Evolutionary conservation across 805 yeast species (phyloP).

Genomic region (Cyberlindnera nakhonratchasimensis): DNA sequence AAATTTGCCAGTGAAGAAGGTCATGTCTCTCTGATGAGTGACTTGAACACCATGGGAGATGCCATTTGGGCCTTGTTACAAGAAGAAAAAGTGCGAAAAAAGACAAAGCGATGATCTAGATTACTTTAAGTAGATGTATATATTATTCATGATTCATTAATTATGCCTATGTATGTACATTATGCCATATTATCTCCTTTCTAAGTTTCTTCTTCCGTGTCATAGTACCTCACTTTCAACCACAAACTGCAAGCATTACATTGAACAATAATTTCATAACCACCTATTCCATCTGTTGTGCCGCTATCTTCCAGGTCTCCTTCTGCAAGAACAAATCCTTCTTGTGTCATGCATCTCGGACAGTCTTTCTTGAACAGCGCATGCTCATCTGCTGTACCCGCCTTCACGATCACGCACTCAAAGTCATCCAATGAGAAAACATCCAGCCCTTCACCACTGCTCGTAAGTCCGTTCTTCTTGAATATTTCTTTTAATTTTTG

Average conservation of each 20-base stretch:
- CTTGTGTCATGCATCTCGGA: constrained; percentile 56
- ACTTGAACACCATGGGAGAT: constrained; percentile 63
- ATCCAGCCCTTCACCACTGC: constrained; percentile 68
- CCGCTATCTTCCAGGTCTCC: constrained; percentile 54
- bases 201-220: constrained; percentile 29
- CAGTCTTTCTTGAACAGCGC: constrained; percentile 51
- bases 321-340: constrained; percentile 61
- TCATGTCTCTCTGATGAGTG: constrained; percentile 78
- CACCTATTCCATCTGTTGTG: constrained; percentile 43
- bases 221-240: constrained; percentile 71
- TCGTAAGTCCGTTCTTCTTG: constrained; percentile 33
- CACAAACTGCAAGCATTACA: constrained; percentile 84
- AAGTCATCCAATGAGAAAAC: constrained; percentile 63
- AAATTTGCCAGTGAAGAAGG: constrained; percentile 63
- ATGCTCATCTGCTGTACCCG: constrained; percentile 29
- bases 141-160: constrained; percentile 2
- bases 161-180: neutral
- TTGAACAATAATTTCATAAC: constrained; percentile 69
- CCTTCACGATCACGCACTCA: constrained; percentile 35
- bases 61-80: constrained; percentile 63
- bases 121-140: neutral
- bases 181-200: neutral
- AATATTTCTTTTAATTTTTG: constrained; percentile 33
- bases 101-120: too few species aligned
- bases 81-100: constrained; percentile 43